Conservation (phyloP, 371 early-diverging fungal species). For the Mortierella sp. region DNA sequence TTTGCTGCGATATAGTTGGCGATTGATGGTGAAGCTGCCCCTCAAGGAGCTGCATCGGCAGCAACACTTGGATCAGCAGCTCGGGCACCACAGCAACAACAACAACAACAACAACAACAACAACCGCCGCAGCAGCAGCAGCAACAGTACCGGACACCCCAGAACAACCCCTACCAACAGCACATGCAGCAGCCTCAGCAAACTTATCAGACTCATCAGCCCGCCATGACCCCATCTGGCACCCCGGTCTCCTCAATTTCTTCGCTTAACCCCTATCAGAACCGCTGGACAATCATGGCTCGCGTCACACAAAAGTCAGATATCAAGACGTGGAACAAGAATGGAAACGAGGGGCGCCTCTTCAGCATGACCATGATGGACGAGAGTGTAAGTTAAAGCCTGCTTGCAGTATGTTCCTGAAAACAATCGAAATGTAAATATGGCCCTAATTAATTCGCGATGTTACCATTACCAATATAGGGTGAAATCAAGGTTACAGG, state of each 20-base stretch:
- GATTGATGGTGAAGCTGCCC: conserved; percentile 38
- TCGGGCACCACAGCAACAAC: conserved; percentile 26
- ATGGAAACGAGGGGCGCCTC: conserved; percentile 85
- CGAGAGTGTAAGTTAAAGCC: conserved; percentile 69
- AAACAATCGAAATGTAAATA: neutral
- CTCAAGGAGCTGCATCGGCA: conserved; percentile 3
- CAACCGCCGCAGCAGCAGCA: conserved; percentile 21
- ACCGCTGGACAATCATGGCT: conserved; percentile 94
- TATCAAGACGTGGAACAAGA: conserved; percentile 87
- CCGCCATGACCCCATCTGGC: conserved; percentile 45
- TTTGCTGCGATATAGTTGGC: conserved; percentile 16
- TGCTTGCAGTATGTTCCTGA: neutral
- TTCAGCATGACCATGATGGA: conserved; percentile 93
- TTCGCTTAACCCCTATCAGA: conserved; percentile 83
- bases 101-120: conserved; percentile 26
- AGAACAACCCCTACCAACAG: conserved; percentile 35
- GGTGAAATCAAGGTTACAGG: conserved; percentile 94
- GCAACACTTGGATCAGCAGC: neutral
- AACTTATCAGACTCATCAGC: conserved; percentile 59
- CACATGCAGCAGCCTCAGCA: conserved; percentile 62
- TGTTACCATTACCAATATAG: conserved; percentile 43
- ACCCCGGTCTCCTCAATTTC: conserved; percentile 66
- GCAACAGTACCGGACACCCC: conserved; percentile 2
- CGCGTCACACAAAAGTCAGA: conserved; percentile 88
- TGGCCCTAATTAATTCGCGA: conserved; percentile 11